A percentile compares a stretch with the other conserved stretches of the same genome.
These are phyloP conservation scores for Porcisia deanei DNA, from an alignment of 208 protist species.

Conservation along the genomic window DNA sequence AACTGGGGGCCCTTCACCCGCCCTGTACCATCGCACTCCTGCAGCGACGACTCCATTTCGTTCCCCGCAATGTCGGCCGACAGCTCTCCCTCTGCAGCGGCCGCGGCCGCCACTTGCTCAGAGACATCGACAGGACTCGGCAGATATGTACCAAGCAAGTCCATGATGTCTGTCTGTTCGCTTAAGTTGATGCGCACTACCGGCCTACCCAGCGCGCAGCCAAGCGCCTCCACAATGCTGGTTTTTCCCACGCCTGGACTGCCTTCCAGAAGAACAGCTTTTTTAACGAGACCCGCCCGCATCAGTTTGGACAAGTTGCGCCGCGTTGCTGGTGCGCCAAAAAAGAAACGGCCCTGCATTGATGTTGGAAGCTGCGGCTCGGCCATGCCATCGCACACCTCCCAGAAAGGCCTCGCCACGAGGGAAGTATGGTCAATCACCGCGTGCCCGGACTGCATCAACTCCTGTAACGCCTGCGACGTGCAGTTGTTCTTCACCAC, in stretches of 20 bases:
- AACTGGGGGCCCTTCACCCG: slow-evolving; percentile 84
- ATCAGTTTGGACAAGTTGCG: slow-evolving; percentile 98
- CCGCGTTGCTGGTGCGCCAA: slow-evolving; percentile 96
- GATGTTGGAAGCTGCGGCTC: slow-evolving; percentile 72
- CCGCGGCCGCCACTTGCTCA: slow-evolving; percentile 37
- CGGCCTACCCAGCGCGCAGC: slow-evolving; percentile 79
- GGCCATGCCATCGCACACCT: slow-evolving; percentile 70
- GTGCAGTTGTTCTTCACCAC: slow-evolving; percentile 40
- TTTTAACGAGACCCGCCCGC: slow-evolving; percentile 89
- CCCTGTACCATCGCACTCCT: slow-evolving; percentile 6
- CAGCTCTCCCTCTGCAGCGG: slow-evolving; percentile 11
- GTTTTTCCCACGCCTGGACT: slow-evolving; percentile 99
- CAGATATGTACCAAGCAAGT: slow-evolving; percentile 94
- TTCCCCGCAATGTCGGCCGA: slow-evolving; percentile 45
- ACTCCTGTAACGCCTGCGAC: slow-evolving; percentile 25
- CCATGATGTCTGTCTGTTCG: slow-evolving; percentile 99
- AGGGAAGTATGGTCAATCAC: slow-evolving; percentile 28
- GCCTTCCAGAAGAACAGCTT: slow-evolving; percentile 98
- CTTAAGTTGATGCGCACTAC: slow-evolving; percentile 99
- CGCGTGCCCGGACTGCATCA: slow-evolving; percentile 12
- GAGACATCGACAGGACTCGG: slow-evolving; percentile 40
- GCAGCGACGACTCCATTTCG: slow-evolving; percentile 47
- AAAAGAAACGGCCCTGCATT: slow-evolving; percentile 85
- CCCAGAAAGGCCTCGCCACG: slow-evolving; percentile 65
- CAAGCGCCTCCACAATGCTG: slow-evolving; percentile 97